Evolutionary conservation across 306 rosid species (phyloP).

Genomic region (Mimosa pudica): DNA sequence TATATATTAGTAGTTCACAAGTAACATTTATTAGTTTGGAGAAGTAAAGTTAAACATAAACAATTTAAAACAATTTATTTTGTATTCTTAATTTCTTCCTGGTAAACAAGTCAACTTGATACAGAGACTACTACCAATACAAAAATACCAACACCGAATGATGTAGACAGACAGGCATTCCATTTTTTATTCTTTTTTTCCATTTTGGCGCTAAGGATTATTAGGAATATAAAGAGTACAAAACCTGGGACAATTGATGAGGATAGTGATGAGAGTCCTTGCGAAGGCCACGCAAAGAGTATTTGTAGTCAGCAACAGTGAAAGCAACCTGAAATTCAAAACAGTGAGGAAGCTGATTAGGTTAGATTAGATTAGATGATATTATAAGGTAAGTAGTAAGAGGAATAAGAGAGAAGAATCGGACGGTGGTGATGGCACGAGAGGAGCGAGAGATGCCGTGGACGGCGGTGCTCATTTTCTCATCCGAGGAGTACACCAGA

Average conservation of each 20-base stretch:
- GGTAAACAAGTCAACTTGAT: no score
- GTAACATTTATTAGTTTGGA: no score
- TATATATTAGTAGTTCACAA: no score
- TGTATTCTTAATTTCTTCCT: no score
- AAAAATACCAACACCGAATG: background rate
- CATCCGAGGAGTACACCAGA: constrained; percentile 20
- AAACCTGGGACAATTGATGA: constrained; percentile 59
- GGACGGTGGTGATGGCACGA: constrained; percentile 68
- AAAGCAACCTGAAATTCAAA: constrained; percentile 55
- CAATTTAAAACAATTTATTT: no score
- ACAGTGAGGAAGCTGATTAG: no score
- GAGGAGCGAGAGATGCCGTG: constrained; percentile 71
- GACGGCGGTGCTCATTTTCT: constrained; percentile 37
- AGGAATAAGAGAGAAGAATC: background rate
- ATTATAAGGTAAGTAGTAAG: no score
- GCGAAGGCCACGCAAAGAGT: constrained; percentile 54
- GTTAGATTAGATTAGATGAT: no score
- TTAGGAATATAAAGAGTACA: background rate
- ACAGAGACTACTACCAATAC: background rate
- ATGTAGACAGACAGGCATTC: background rate
- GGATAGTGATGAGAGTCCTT: constrained; percentile 63
- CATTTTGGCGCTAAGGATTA: background rate
- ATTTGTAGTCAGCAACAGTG: constrained; percentile 67
- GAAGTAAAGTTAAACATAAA: no score
- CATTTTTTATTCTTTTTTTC: no score